phyloP scores from a whole-genome alignment of 2,329 filamentous ascomycete genomes.

The Fusarium succisae region DNA sequence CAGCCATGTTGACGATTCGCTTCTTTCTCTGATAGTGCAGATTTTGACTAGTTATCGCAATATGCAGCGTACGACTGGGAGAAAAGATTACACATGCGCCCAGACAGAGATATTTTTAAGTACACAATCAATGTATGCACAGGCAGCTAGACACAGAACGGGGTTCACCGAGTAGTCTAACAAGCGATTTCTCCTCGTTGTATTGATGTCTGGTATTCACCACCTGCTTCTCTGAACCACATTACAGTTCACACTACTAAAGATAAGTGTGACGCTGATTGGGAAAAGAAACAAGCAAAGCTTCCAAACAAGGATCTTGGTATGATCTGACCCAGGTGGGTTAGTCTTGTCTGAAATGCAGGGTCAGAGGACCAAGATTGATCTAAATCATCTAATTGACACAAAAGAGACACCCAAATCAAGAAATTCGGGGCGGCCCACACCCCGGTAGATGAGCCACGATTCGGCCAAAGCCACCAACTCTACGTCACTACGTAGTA shows the following conservation, averaged over 20 bases:
- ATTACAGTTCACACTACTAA: slow-evolving; percentile 21
- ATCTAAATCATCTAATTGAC: slow-evolving; percentile 4
- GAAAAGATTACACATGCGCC: neutral
- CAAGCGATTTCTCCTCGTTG: slow-evolving; percentile 4
- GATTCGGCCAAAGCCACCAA: slow-evolving; percentile 40
- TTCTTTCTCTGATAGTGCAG: slow-evolving; percentile 6
- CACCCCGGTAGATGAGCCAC: slow-evolving; percentile 31
- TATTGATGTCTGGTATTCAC: neutral
- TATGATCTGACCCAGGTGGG: neutral
- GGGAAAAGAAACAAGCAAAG: slow-evolving; percentile 5
- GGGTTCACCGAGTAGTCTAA: neutral
- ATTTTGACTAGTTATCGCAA: slow-evolving; percentile 23
- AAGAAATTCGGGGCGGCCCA: slow-evolving; percentile 34
- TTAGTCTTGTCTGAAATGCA: slow-evolving; percentile 11
- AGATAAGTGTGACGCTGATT: slow-evolving; percentile 32
- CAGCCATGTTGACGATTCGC: slow-evolving; percentile 23
- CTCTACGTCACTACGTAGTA: slow-evolving; percentile 38
- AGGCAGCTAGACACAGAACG: neutral
- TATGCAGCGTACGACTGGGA: slow-evolving; percentile 7
- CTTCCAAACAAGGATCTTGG: slow-evolving; percentile 20
- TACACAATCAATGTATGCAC: neutral
- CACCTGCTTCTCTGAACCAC: neutral
- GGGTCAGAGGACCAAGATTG: slow-evolving; percentile 1
- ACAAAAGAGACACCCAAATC: slow-evolving; percentile 26
- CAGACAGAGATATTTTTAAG: neutral